Evolutionary conservation across 441 rosid genomes (phyloP).

Genomic region (Pelargonium australe): DNA sequence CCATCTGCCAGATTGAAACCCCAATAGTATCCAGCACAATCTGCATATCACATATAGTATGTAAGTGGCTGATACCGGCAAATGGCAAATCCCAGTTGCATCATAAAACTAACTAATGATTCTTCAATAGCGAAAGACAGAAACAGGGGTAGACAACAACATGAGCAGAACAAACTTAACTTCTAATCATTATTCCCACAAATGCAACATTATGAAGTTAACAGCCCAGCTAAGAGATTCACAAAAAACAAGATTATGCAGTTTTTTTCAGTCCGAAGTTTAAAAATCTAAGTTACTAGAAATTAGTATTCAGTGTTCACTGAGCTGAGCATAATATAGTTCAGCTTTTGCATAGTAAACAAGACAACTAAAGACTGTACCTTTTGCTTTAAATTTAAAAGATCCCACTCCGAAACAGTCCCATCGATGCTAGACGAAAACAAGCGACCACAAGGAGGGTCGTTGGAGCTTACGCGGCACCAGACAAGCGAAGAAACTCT

Average conservation of each 20-base stretch:
- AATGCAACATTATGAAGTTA: background rate
- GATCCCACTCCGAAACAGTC: conserved; percentile 80
- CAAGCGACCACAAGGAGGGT: conserved; percentile 49
- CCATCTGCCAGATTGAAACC: conserved; percentile 91
- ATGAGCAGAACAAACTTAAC: too few relatives aligned
- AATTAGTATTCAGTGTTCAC: background rate
- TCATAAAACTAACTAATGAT: background rate
- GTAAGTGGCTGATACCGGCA: background rate
- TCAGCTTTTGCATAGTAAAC: background rate
- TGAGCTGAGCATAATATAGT: background rate
- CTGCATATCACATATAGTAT: conserved; percentile 34
- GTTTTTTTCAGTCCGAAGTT: background rate
- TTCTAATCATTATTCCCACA: background rate
- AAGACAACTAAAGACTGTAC: conserved; percentile 24
- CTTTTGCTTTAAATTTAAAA: conserved; percentile 77
- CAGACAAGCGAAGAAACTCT: conserved; percentile 76
- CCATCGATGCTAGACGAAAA: conserved; percentile 88
- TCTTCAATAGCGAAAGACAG: background rate
- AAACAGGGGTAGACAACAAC: too few relatives aligned
- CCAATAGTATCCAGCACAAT: conserved; percentile 67
- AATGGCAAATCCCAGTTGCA: too few relatives aligned
- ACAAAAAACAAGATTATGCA: background rate
- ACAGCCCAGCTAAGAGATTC: background rate
- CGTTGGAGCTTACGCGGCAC: conserved; percentile 47
- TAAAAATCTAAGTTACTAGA: background rate